Base-by-base conservation (phyloP, 768 basidiomycete species). In the Lactifluus hygrophoroides region DNA sequence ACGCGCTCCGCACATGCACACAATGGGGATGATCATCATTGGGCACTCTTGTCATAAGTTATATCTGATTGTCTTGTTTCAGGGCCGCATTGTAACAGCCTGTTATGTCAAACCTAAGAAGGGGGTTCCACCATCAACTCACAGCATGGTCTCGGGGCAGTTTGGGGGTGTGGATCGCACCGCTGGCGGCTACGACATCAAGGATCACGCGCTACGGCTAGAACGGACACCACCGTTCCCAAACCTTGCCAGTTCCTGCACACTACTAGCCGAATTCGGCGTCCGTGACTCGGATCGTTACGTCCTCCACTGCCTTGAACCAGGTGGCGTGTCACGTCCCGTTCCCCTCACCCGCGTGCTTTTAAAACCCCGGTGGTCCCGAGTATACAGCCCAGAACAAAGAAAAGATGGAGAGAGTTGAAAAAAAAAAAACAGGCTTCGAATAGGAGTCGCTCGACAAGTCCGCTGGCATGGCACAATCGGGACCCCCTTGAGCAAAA, bases 221-320 rank as follows among this genome's bases (percentile, higher is more conserved):
- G 59, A 51, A 40, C 54, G 44, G 59, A 60, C 49, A 51, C 59
- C 48, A 49, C 58, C 54, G 38, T 55, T 51, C 54, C n/a, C 59
- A 56, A 60, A 60, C 49, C 48, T 55, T 55, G 47, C 43, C 19
- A 38, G 48, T 60, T 38, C 58, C 58, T 60, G 27, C 53, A 17
- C 23, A 56, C 54, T 38, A 42, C 59, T 60, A 60, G 54, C 59
- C 59, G 35, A 51, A 60, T 60, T 25, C 30, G 54, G 54, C 21
- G 49, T 56, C 59, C 59, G 59, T 60, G 59, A 56, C 59, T 60
- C 54, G 54, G 59, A 60, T 60, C 49, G 54, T 60, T 60, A 60
- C 59, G 59, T 60, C 40, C 55, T 21, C 49, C 28, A 44, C 21
- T 44, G 43, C 48, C 54, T 51, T 45, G 54, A 60, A 52, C n/a